Percentiles rank a stretch among this genome's conserved stretches.
Evolutionary conservation across 176 grass and related monocot genomes (phyloP).

Genomic region (Echinochloa phyllopogon): DNA sequence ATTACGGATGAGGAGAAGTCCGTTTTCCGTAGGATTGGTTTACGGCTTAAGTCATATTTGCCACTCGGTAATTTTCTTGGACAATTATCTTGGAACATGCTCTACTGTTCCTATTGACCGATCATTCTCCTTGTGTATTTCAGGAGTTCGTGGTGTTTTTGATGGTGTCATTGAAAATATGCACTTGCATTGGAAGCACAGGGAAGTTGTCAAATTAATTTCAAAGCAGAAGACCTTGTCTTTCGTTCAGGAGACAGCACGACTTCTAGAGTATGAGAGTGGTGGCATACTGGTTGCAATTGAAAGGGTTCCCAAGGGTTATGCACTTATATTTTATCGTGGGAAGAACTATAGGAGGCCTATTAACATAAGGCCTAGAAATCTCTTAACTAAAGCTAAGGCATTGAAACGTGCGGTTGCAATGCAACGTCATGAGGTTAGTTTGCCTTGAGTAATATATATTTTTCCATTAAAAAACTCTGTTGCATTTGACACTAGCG

Average conservation of each 20-base stretch:
- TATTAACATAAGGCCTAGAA: constrained; percentile 95
- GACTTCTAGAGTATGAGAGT: constrained; percentile 89
- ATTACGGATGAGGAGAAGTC: constrained; percentile 94
- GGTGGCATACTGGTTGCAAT: constrained; percentile 95
- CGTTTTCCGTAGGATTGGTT: constrained; percentile 92
- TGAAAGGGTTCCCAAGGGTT: constrained; percentile 88
- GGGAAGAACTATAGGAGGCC: constrained; percentile 96
- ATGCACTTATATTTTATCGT: constrained; percentile 87
- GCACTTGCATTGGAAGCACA: constrained; percentile 99
- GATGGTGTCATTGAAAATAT: constrained; percentile 98
- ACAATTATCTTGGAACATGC: constrained; percentile 16
- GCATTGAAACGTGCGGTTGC: constrained; percentile 90
- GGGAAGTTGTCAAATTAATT: constrained; percentile 93
- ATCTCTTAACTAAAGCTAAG: constrained; percentile 94
- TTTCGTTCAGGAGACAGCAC: constrained; percentile 84
- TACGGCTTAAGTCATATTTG: constrained; percentile 89
- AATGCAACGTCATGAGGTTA: constrained; percentile 99
- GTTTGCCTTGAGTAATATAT: constrained; percentile 19
- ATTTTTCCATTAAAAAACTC: not conserved
- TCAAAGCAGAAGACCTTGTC: constrained; percentile 88
- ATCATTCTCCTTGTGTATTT: constrained; percentile 36
- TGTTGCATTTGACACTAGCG: not conserved
- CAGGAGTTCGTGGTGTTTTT: constrained; percentile 92
- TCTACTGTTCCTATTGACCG: constrained; percentile 5
- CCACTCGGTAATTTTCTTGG: constrained; percentile 75